phyloP scores from a whole-genome alignment of 2,329 filamentous ascomycete species.

The Aureobasidium uvarum region DNA sequence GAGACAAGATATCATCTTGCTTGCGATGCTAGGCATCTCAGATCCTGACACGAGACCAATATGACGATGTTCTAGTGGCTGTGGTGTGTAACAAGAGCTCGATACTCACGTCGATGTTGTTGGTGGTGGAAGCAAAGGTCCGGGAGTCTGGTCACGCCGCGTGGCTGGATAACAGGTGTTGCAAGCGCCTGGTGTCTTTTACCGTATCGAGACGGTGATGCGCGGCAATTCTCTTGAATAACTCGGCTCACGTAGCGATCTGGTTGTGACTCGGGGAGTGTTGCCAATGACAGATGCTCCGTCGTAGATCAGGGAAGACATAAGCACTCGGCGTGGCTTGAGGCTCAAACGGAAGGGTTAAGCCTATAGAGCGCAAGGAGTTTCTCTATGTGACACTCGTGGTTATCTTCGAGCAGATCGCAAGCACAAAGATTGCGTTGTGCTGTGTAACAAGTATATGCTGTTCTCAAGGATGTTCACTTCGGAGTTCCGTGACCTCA shows the following conservation, averaged over 20 bases:
- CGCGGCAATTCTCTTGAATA: constrained; percentile 11
- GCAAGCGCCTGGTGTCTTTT: background rate
- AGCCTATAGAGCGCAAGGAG: background rate
- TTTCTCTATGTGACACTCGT: no score
- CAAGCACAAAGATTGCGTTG: no score
- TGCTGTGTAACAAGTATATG: background rate
- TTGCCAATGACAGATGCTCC: background rate
- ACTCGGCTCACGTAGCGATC: constrained; percentile 1
- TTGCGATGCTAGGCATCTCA: no score
- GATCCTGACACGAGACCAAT: no score
- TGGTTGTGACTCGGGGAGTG: background rate
- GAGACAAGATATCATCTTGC: no score
- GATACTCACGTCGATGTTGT: no score
- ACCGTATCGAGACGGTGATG: background rate
- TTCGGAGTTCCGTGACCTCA: constrained; percentile 5
- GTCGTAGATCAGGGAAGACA: background rate
- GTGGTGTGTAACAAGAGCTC: no score
- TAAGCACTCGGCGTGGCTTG: background rate
- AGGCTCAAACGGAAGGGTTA: background rate
- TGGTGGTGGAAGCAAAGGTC: no score
- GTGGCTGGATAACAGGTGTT: background rate
- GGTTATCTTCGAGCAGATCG: background rate
- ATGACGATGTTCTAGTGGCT: no score
- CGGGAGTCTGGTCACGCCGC: background rate
- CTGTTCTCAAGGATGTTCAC: background rate